These are phyloP conservation scores for Nothomitra cinnamomea DNA, from an alignment of 2,329 filamentous ascomycete species.

Conservation along the genomic window DNA sequence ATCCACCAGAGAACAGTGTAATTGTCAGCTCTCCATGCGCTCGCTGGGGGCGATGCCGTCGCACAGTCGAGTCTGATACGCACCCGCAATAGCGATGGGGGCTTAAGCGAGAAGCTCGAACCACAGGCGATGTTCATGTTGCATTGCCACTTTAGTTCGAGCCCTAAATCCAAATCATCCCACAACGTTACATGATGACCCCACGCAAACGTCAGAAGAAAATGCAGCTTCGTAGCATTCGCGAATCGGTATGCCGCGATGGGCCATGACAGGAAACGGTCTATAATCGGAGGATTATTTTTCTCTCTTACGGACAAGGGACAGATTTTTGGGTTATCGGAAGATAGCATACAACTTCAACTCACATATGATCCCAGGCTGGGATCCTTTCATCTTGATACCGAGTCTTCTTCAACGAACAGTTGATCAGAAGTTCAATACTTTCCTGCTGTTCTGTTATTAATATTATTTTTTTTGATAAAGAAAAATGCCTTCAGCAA, in stretches of 20 bases:
- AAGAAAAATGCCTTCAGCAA: slow-evolving; percentile 31
- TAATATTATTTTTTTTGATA: not conserved
- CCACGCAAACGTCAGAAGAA: not conserved
- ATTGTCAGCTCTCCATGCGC: no score
- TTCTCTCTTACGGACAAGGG: no score
- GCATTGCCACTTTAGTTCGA: not conserved
- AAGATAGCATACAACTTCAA: no score
- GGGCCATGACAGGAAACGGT: not conserved
- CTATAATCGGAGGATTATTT: not conserved
- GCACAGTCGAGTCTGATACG: no score
- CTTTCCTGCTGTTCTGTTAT: not conserved
- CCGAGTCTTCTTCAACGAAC: not conserved
- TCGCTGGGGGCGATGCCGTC: no score
- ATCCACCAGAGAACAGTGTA: not conserved
- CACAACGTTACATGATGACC: not conserved
- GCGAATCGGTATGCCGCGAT: not conserved
- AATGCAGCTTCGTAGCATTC: not conserved
- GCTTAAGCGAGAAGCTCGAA: not conserved
- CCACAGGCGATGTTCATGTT: not conserved
- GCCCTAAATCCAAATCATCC: not conserved
- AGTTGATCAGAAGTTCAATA: not conserved
- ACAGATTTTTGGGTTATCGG: no score
- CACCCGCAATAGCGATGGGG: not conserved
- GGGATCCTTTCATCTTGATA: not conserved
- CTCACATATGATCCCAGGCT: no score